Evolutionary conservation across 2,329 filamentous ascomycete species (phyloP), one percentile per base, ranked within the genome.

Genomic region (Penicillium sp.): DNA sequence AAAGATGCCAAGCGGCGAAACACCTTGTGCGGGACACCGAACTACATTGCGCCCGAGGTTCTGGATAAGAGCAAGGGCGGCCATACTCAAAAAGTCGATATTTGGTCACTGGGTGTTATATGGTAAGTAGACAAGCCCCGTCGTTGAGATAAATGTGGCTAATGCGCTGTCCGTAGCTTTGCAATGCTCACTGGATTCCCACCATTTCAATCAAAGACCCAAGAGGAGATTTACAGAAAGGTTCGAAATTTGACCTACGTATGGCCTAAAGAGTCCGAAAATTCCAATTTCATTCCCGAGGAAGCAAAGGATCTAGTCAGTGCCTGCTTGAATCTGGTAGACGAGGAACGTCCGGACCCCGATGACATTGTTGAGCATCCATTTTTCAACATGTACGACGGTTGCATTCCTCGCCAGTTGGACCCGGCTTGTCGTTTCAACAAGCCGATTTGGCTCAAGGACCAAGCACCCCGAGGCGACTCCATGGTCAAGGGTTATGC

Each of bases 71-170:
- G 90, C 37, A 95, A 91, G 72, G 92, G 94, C 69, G 95, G 95
- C 0, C 95, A 99, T 74, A 95, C 96, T 67, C 93, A 98, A 73
- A 96, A 96, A 82, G 95, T 99, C 3, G 95, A 99, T 74, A 91
- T 99, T 57, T 99, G 96, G 96, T 96, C 94, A 47, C 83, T 99
- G 72, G 95, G 96, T 20, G 95, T 99, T 67, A 99, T 99, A 74
- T 92, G 96, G 88, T 93, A 80, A 81, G 87, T 70, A 31, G n/a
- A 45, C 17, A 7, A 35, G 14, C 14, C 4, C 25, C 4, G n/a
- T 6, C n/a, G 7, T 17, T 25, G 31, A 14, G 35, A 20, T 41
- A 28, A 62, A 37, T 61, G 57, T 62, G 64, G 71, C 63, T 66
- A 61, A 65, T 45, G 37, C 75, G 62, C 37, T 31, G 6, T 15